Evolutionary conservation across 1,284 basidiomycete species (phyloP).

Genomic region (Takashimella koratensis): DNA sequence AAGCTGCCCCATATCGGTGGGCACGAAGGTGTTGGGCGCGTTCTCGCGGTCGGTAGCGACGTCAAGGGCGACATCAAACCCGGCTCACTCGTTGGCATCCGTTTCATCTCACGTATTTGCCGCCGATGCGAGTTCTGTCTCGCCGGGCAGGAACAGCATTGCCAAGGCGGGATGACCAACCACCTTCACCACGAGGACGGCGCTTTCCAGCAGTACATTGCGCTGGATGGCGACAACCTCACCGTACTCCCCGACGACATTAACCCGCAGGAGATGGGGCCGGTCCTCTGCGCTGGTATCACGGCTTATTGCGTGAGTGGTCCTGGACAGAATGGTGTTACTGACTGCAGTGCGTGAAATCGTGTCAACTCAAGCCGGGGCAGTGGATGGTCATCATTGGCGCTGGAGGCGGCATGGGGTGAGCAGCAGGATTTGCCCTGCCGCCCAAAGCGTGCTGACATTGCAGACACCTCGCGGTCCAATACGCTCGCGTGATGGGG

Average conservation of each 20-base stretch:
- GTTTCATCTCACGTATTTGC: slow-evolving; percentile 3
- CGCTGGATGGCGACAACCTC: slow-evolving; percentile 3
- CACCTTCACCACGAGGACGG: slow-evolving; percentile 4
- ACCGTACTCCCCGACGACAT: slow-evolving; percentile 3
- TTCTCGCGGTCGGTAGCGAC: slow-evolving; percentile 3
- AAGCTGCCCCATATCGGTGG: slow-evolving; percentile 7
- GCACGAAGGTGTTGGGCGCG: slow-evolving; percentile 6
- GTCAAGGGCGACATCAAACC: slow-evolving; percentile 6
- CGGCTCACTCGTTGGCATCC: background rate
- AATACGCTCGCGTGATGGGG: slow-evolving; percentile 3
- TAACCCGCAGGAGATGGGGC: background rate
- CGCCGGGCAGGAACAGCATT: slow-evolving; percentile 4
- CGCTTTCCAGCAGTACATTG: slow-evolving; percentile 4
- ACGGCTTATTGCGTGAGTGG: slow-evolving; percentile 1
- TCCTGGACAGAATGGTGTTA: background rate
- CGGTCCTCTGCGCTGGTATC: slow-evolving; percentile 1
- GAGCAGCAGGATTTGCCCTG: background rate
- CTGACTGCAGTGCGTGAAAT: slow-evolving; percentile 3
- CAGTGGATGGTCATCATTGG: slow-evolving; percentile 3
- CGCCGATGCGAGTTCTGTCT: slow-evolving; percentile 3
- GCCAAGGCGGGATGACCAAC: slow-evolving; percentile 4
- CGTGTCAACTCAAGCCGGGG: background rate
- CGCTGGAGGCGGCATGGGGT: background rate
- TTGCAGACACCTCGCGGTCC: background rate
- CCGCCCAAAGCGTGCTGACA: background rate